Base-by-base conservation (phyloP, 352 stramenopile species). In the Phytophthora podocarpi region DNA sequence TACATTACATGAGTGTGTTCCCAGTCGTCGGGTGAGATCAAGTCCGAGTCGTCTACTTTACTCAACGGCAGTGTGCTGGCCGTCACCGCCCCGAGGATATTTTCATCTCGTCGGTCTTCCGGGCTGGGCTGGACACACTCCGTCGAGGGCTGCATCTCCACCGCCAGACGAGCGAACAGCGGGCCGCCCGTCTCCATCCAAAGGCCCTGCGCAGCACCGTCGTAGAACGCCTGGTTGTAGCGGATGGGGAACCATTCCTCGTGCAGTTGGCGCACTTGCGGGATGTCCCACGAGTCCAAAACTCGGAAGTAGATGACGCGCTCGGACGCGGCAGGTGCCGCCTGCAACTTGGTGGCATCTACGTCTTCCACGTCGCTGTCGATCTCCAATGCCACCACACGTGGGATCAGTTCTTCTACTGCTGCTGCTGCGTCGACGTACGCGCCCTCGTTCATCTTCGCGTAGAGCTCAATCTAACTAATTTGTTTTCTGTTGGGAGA, bases 171-270 rank as follows among this genome's bases (percentile, higher is more conserved):
- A 15, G 91, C 91, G 70, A 98, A 98, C 11, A 99, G 69, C 10
- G 85, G 76, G 5, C 95, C 82, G 7, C 84, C 82, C 3, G 82
- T 96, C 51, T 96, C 92, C 52, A 84, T 85, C 87, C 97, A 97
- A 16, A 89, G 54, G 18, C 87, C 81, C 27, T 87, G 70, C 9
- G 92, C 89, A 1, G 97, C 78, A 32, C 91, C 82, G 49, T 98
- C 91, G 68, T 98, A 99, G 72, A 99, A 99, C 42, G 89, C 83
- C 59, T 97, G 78, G 63, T 97, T 97, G 77, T 99, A 99, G 27
- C 87, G 77, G 35, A 99, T 98, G 3, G 97, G 97, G 67, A 99
- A 99, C 93, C 96, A 99, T 59, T 97, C 75, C 66, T 98, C 96
- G 72, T 99, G 96, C 39, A 99, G 77, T 34, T 66, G 64, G 70